A percentile compares a stretch with the other conserved stretches of the same genome.
Evolutionary conservation across 2,329 filamentous ascomycete genomes (phyloP).

Genomic region (Hypocreales sp.): DNA sequence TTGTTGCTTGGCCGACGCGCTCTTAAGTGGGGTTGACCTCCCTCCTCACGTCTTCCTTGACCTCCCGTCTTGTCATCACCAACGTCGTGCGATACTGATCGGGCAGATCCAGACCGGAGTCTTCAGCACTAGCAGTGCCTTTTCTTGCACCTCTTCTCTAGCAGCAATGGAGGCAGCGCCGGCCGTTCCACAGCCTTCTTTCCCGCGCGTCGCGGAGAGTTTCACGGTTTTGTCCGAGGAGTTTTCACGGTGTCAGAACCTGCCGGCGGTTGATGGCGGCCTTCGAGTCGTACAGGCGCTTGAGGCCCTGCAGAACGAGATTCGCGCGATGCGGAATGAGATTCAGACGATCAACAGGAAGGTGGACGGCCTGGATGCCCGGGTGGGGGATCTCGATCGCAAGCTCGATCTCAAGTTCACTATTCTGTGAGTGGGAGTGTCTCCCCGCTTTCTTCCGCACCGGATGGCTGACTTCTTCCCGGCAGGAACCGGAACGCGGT

Average conservation of each 20-base stretch:
- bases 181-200: too few species aligned
- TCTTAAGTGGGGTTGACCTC: too few species aligned
- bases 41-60: too few species aligned
- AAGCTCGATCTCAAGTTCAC: too few species aligned
- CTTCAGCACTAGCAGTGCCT: too few species aligned
- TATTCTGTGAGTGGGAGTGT: neutral
- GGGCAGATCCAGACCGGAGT: too few species aligned
- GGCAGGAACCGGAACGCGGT: neutral
- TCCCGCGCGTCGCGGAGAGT: neutral
- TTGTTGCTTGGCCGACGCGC: too few species aligned
- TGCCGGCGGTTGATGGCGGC: neutral
- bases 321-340: neutral
- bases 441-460: neutral
- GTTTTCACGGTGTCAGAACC: neutral
- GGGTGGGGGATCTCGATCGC: neutral
- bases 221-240: neutral
- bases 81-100: too few species aligned
- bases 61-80: too few species aligned
- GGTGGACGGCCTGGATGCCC: neutral
- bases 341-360: neutral
- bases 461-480: neutral
- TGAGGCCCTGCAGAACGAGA: neutral
- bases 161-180: neutral
- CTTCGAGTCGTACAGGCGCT: neutral
- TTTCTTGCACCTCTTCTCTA: too few species aligned